phyloP scores from a whole-genome alignment of 2,329 filamentous ascomycete genomes.

The Escovopsis weberi region DNA sequence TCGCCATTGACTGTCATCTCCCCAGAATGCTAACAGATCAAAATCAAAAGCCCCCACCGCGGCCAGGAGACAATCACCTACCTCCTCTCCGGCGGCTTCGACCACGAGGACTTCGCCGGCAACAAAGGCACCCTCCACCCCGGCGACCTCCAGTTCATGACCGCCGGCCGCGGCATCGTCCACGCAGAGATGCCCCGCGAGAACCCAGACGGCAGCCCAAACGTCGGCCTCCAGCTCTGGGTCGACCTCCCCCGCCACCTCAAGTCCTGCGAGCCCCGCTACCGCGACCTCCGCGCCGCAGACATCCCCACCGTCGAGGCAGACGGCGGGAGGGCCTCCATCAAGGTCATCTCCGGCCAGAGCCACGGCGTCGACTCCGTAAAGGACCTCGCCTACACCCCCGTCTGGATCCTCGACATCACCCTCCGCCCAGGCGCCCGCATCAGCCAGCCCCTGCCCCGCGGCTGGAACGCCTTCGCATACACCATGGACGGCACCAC shows the following conservation, averaged over 20 bases:
- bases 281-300: constrained; percentile 63
- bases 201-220: constrained; percentile 59
- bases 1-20: no score
- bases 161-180: constrained; percentile 78
- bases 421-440: constrained; percentile 65
- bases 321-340: constrained; percentile 57
- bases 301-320: constrained; percentile 67
- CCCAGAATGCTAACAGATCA: no score
- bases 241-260: constrained; percentile 73
- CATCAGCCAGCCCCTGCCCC: constrained; percentile 60
- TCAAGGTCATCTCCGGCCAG: constrained; percentile 86
- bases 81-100: constrained; percentile 68
- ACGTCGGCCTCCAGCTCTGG: constrained; percentile 88
- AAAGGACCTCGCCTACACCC: constrained; percentile 85
- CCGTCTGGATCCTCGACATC: constrained; percentile 89
- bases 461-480: constrained; percentile 78
- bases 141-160: constrained; percentile 98
- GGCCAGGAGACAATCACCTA: constrained; percentile 87
- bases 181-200: constrained; percentile 90
- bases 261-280: constrained; percentile 82
- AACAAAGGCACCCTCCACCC: constrained; percentile 69
- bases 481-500: constrained; percentile 69
- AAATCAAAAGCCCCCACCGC: constrained; percentile 34
- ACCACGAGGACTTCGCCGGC: constrained; percentile 87
- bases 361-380: constrained; percentile 74